Evolutionary conservation across 139 green algal genomes (phyloP), one percentile per base, ranked within the genome.

Genomic region (Asterochloris sp.): DNA sequence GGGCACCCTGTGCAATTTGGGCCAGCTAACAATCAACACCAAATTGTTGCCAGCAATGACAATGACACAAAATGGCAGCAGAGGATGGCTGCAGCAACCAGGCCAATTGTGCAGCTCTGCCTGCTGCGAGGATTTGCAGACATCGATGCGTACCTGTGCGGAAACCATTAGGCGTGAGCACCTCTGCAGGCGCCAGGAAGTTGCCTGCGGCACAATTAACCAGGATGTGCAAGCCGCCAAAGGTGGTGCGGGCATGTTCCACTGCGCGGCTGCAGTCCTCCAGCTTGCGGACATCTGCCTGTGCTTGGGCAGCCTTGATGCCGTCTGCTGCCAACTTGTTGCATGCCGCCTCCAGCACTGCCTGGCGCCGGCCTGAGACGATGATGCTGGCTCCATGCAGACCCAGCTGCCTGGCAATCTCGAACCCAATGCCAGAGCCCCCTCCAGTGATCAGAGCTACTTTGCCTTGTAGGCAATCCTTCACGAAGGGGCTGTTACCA

Each of bases 181-280:
- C 87, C 85, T 98, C 93, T 60, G 95, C 94, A 62, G 94, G 86
- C 0, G 90, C 84, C 74, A 93, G 69, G 80, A 96, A 96, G 84
- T 96, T 96, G 66, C 92, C 92, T 26, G 96, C 96, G 19, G 96
- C 96, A 78, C 94, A 96, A 86, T 99, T 99, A 69, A 99, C 91
- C 28, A 99, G 88, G 76, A 99, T 94, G 90, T 97, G 87, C 6
- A 99, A 81, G 12, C 84, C 26, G 12, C 90, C 91, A 77, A 92
- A 94, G 38, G 78, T 67, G 11, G 78, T 19, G 12, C 89, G 78
- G 0, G 87, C 84, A 15, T 88, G 78, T 12, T 78, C 24, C n/a
- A 91, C 87, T 79, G 89, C 95, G 21, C 83, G 68, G 61, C 92
- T 84, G 62, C 92, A 97, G n/a, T 95, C 86, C 4, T 92, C 89